These are phyloP conservation scores for Pythium folliculosum DNA, from an alignment of 352 stramenopile species.

Conservation along the genomic window DNA sequence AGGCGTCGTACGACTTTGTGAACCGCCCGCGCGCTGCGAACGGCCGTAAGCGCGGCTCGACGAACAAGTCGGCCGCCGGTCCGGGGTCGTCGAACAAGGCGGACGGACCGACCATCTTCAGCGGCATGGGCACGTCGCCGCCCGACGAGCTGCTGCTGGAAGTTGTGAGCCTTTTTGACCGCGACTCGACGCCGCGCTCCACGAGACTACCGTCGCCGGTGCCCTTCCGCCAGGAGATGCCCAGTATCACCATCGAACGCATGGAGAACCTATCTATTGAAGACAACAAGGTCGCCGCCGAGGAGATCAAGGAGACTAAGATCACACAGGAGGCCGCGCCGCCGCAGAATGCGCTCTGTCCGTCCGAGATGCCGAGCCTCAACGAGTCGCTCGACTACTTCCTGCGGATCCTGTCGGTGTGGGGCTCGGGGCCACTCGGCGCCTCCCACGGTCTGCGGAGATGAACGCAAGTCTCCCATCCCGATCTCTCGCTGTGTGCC, in stretches of 20 bases:
- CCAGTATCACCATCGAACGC: slow-evolving; percentile 14
- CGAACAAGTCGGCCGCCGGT: slow-evolving; percentile 2
- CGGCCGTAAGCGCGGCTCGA: slow-evolving; percentile 7
- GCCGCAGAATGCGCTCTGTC: neutral
- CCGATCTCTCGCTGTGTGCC: neutral
- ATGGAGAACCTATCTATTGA: slow-evolving; percentile 21
- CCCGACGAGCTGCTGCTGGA: slow-evolving; percentile 12
- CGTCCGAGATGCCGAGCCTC: slow-evolving; percentile 1
- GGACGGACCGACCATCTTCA: slow-evolving; percentile 14
- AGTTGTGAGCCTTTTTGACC: slow-evolving; percentile 9
- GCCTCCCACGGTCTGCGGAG: slow-evolving; percentile 8
- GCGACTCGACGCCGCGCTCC: slow-evolving; percentile 9
- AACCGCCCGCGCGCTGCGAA: slow-evolving; percentile 11
- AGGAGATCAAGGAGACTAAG: slow-evolving; percentile 18
- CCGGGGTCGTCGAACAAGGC: neutral
- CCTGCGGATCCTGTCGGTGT: slow-evolving; percentile 12
- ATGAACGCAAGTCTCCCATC: neutral
- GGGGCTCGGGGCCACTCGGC: slow-evolving; percentile 9
- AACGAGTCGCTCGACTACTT: slow-evolving; percentile 21
- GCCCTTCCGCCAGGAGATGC: slow-evolving; percentile 16
- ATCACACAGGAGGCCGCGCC: slow-evolving; percentile 5
- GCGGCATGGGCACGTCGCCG: slow-evolving; percentile 16
- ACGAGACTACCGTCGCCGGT: neutral
- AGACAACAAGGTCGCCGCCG: slow-evolving; percentile 3
- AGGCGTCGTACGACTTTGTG: slow-evolving; percentile 14